Evolutionary conservation across 352 stramenopile genomes (phyloP), one percentile per base, ranked within the genome.

Genomic region (Phytophthora brassicae): DNA sequence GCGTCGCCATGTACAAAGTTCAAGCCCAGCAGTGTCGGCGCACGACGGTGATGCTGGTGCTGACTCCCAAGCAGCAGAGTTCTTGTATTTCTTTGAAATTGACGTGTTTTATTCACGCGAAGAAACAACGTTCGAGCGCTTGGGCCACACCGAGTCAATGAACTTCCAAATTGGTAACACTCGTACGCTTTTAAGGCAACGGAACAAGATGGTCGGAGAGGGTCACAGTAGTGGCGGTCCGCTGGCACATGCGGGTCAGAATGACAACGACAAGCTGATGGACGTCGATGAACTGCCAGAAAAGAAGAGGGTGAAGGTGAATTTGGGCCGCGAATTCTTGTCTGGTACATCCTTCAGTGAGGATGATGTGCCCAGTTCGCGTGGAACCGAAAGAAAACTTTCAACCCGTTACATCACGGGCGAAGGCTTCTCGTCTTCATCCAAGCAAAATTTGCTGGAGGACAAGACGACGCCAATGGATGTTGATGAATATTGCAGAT

Each of bases 101-200:
- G 86, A 92, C 31, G 76, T 95, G 38, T 92, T 92, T 59, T 84
- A 87, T 63, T 80, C 79, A 7, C 57, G 45, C 7, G 83, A 92
- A 42, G 85, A 87, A 47, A 66, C 46, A 23, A 68, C 41, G 0
- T 95, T 86, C 56, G 66, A 89, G 42, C 75, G 85, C 3, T 63
- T 92, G 17, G 83, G 81, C 11, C 79, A 89, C 45, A 70, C 62
- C 2, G 73, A 93, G 56, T 95, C 86, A 1, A 89, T 87, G 24
- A 87, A 81, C 47, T 95, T 95, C 58, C 81, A 94, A 57, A 95
- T 95, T 43, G 84, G 81, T 31, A 94, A 91, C 67, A 95, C 86
- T 14, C 77, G 86, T 14, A 94, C 86, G 19, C 53, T 95, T n/a
- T 61, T 93, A 28, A 84, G 86, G 1, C 86, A 94, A 56, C 78